A percentile compares a stretch with the other conserved stretches of the same genome.
Evolutionary conservation across 257 asterid genomes (phyloP).

Genomic region (Asclepias syriaca): DNA sequence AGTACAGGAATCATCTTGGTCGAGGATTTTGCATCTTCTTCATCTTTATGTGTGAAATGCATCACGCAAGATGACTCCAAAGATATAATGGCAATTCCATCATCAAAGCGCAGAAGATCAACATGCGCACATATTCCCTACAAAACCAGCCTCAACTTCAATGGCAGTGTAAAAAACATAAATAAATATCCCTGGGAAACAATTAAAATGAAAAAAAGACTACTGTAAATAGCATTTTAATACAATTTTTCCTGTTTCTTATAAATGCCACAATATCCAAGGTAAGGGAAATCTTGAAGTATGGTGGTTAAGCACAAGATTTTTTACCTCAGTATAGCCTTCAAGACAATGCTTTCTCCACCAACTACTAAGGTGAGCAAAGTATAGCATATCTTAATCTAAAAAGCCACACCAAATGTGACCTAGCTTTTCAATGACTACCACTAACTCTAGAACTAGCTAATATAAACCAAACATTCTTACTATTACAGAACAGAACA

Average conservation of each 20-base stretch:
- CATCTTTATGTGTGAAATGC: slow-evolving; percentile 44
- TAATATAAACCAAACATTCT: neutral
- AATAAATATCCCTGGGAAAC: neutral
- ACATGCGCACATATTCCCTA: slow-evolving; percentile 91
- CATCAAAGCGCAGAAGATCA: slow-evolving; percentile 86
- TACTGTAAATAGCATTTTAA: neutral
- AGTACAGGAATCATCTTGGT: slow-evolving; percentile 50
- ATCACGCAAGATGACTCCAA: slow-evolving; percentile 74
- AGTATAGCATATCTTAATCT: neutral
- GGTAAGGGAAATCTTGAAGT: neutral
- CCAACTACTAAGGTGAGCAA: neutral
- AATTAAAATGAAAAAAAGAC: neutral
- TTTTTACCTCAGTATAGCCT: neutral
- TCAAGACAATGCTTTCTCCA: neutral
- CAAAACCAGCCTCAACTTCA: slow-evolving; percentile 1
- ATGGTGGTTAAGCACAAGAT: neutral
- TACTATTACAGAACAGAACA: neutral
- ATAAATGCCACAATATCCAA: neutral
- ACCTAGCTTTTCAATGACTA: neutral
- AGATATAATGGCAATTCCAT: slow-evolving; percentile 80
- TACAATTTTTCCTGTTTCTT: neutral
- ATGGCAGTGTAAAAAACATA: neutral
- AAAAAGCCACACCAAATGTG: neutral
- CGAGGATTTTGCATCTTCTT: slow-evolving; percentile 7
- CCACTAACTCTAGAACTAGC: no score